Base-by-base conservation (phyloP, 2,329 filamentous ascomycete genomes). In the Lasiodiplodia gonubiensis region DNA sequence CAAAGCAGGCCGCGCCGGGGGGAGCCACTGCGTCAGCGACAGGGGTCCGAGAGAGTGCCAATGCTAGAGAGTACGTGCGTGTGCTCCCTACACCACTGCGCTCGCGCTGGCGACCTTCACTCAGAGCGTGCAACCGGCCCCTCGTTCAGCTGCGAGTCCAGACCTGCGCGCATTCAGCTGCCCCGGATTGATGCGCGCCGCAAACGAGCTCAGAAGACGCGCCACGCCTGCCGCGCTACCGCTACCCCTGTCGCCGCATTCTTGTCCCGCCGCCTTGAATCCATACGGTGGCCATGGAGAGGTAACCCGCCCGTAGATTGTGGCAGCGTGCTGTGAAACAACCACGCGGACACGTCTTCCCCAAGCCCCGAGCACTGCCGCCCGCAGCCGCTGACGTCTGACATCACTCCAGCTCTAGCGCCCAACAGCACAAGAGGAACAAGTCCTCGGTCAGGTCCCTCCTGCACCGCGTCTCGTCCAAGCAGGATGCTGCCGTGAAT, bases 361-460 rank as follows among this genome's bases (percentile, higher is more conserved):
- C 54, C 23, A 23, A 59, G 54, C 39, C 57, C 27, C 59, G 42
- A 49, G 23, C 27, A 14, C 33, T 30, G 35, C 35, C 23, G 55
- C 37, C 46, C 27, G 27, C 12, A 49, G 59, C 59, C 59, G 59
- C 59, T 63, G 59, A 63, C 59, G 64, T 66, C 37, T 66, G 39
- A 42, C 63, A 48, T 66, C 51, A 33, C 8, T 39, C 30, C 30
- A 37, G 52, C 30, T 18, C 52, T 57, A 60, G 53, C 53, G 42
- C 48, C 35, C 66, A 46, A n/a, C 42, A 46, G 21, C 42, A 67
- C 27, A 82, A 82, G 74, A 79, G 81, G 67, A 78, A 77, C 74
- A 80, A 80, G 72, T 79, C 77, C 61, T 70, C 70, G 70, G 78
- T 79, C 59, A 78, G 77, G 71, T 74, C 76, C 66, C 74, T 80